Base-by-base conservation (phyloP, 2,329 filamentous ascomycete genomes). In the Chrysoporthe puriensis region DNA sequence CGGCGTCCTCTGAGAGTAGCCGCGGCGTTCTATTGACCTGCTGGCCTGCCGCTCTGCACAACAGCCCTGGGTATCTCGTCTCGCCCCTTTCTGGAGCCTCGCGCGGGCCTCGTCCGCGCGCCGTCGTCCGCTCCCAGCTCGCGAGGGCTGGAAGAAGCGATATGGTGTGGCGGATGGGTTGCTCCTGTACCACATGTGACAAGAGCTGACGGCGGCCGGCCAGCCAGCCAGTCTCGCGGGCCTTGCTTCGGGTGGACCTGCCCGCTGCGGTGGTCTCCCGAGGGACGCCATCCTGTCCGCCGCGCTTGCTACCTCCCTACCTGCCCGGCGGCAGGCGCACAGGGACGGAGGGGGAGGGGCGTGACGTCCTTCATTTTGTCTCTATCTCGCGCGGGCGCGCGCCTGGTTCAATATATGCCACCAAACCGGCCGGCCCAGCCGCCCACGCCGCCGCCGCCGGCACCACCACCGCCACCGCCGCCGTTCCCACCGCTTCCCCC, bases 371-470 rank as follows among this genome's bases (percentile, higher is more conserved):
- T 11, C 26, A 16, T 4, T 36, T 8, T 34, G 21, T 40, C 16
- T 58, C 18, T 26, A 26, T 14, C 32, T n/a, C 16, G 34, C n/a
- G 9, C 32, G 32, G 2, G 16, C 14, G 1, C 9, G 18, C n/a
- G 34, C n/a, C 34, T 42, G 11, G 16, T 21, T 68, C 59, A 68
- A 13, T 68, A 68, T 48, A 68, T 50, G 3, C 66, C 63, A 18
- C 63, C 66, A 16, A 68, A 68, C 3, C 66, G 66, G 4, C 59
- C 63, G 8, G 62, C 66, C 66, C 66, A 68, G 14, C 66, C 63
- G 8, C 59, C 43, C 5, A 34, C 57, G 18, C 57, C 11, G 2
- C n/a, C n/a, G 7, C 62, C 66, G 14, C 59, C 63, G n/a, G 61
- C 56, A 3, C 57, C 60, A 8, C 58, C 58, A 6, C 40, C 40